These are phyloP conservation scores for Marsdenia floribunda DNA, from an alignment of 257 asterid species.

Conservation along the genomic window DNA sequence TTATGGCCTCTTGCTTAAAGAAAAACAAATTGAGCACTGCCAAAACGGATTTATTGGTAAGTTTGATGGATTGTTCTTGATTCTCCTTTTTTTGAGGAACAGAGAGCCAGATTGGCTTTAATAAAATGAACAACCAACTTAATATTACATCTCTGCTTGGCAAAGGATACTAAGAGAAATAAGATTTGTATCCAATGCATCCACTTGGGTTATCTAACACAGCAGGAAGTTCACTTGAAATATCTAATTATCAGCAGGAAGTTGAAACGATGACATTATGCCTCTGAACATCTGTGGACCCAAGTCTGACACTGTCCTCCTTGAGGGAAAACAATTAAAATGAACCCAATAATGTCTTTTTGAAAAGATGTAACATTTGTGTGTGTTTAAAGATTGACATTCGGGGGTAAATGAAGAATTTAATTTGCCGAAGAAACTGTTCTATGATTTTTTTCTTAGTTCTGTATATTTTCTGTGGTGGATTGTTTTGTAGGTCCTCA, in stretches of 20 bases:
- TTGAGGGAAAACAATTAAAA: not conserved
- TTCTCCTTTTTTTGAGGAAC: not conserved
- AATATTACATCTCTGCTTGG: not conserved
- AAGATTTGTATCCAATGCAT: not conserved
- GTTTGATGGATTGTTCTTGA: not conserved
- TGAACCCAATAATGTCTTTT: not conserved
- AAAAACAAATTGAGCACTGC: not conserved
- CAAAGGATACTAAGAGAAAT: not conserved
- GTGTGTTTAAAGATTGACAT: not conserved
- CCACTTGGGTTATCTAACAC: not conserved
- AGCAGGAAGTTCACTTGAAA: not conserved
- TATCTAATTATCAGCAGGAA: not conserved
- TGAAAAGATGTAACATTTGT: not conserved
- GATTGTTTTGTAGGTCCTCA: conserved; percentile 57
- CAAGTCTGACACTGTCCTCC: not conserved
- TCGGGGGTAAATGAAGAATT: not conserved
- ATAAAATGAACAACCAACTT: not conserved
- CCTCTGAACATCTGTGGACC: not conserved
- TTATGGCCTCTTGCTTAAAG: not conserved
- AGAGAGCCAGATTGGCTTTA: not conserved
- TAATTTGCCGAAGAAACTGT: not conserved
- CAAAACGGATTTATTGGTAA: not conserved
- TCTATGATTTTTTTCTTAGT: not conserved
- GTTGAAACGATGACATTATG: not conserved
- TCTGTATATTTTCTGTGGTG: conserved; percentile 5